Base-by-base conservation (phyloP, 108 stramenopile genomes). In the Cyclotella sp. region DNA sequence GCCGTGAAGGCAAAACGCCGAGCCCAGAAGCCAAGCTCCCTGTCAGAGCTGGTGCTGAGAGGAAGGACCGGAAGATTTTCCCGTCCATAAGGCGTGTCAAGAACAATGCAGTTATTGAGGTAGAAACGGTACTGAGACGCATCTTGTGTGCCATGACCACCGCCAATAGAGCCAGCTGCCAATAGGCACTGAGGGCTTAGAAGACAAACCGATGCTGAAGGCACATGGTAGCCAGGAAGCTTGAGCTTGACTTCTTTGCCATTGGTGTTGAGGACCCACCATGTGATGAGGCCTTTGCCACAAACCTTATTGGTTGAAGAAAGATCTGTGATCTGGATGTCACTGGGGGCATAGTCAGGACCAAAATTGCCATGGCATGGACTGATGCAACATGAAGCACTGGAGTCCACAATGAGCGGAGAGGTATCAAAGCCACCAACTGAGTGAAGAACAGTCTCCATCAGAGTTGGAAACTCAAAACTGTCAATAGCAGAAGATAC, bases 101-200 rank as follows among this genome's bases (percentile, higher is more conserved):
- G 34, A 34, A 34, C 34, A 34, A 34, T 34, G 6, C 34, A 2
- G 34, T 34, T 34, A 6, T 34, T 34, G 34, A 34, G 34, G 6
- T 34, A 6, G 34, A 34, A 34, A 34, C 34, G 6, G 64, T 42
- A 66, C 43, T 44, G 16, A 19, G 19, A 14, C 44, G 41, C 24
- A 44, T 16, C 6, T 44, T 21, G 0, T 6, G 44, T 16, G 40
- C 10, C 42, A 42, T 6, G 39, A 45, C 19, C 64, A 40, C 19
- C 43, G 15, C 24, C 6, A 11, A 51, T 51, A 51, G 49, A 51
- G 3, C 8, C 49, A n/a, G 14, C 16, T 24, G 40, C 6, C 6
- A 66, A 44, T 7, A 66, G 43, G 24, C 39, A n/a, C 43, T 66
- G 64, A n/a, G 64, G 43, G 24, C 64, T 66, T 15, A 66, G 64